These are phyloP conservation scores for Oryza glaberrima DNA, from an alignment of 176 grass and related monocot species.

Conservation along the genomic window DNA sequence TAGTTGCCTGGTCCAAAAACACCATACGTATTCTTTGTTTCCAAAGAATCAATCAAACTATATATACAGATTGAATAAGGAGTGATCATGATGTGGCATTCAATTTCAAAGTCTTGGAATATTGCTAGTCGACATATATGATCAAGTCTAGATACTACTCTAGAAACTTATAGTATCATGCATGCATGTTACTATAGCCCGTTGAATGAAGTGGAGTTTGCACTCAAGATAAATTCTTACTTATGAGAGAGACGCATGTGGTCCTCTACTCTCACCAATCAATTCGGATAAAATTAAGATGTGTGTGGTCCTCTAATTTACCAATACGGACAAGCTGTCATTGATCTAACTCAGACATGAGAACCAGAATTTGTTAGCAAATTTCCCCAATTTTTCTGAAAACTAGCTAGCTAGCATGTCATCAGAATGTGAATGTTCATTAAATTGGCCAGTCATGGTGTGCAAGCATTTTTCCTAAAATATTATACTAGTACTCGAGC, in stretches of 20 bases:
- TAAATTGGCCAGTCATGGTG: not conserved
- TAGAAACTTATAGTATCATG: slow-evolving; percentile 2
- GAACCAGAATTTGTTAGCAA: not conserved
- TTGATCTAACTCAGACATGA: not conserved
- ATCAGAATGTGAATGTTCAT: not conserved
- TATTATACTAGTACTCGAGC: no score
- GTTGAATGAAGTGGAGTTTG: slow-evolving; percentile 16
- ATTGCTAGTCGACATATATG: not conserved
- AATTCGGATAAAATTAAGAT: slow-evolving; percentile 15
- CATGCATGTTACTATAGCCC: not conserved
- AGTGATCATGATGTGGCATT: slow-evolving; percentile 6
- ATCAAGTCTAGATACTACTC: not conserved
- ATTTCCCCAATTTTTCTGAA: not conserved
- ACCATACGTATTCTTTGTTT: not conserved
- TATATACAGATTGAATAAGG: not conserved
- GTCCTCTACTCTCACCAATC: slow-evolving; percentile 15
- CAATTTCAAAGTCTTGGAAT: not conserved
- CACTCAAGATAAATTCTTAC: slow-evolving; percentile 8
- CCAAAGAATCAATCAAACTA: not conserved
- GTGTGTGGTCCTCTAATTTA: not conserved
- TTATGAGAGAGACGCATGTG: slow-evolving; percentile 21
- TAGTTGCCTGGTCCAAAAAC: not conserved
- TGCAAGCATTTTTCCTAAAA: not conserved
- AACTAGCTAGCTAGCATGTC: not conserved
- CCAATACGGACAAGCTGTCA: not conserved